Base-by-base conservation (phyloP, 2,329 filamentous ascomycete genomes). In the Pseudovirgaria hyperparasitica region DNA sequence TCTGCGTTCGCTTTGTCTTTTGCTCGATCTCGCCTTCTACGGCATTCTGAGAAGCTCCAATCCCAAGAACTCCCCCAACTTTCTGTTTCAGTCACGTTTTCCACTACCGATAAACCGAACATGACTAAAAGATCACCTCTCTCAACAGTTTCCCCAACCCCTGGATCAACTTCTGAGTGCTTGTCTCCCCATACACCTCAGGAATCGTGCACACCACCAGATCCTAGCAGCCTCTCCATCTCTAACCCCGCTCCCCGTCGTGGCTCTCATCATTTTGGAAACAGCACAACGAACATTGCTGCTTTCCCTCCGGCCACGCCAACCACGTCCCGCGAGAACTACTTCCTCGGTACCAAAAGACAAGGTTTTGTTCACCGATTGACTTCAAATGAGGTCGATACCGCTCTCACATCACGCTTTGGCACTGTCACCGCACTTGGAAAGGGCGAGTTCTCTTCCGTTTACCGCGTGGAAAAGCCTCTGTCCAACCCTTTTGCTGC, bases 381-480 rank as follows among this genome's bases (percentile, higher is more conserved):
- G 77, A 70, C 70, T n/a, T 68, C 71, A 18, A 71, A 72, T 23
- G 75, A 92, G 34, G 67, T 87, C 10, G 87, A 96, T 45, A 70
- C 73, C 13, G 72, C 70, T 27, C 59, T 94, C 27, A 72, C 71
- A 9, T 68, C 72, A 4, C 73, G 80, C 28, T 98, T 98, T 48
- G 73, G 78, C 29, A 80, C 77, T 33, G 78, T 92, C 9, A 80
- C 84, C 41, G 66, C 76, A 32, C 69, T 87, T 38, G 87, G 87
- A 25, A 76, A 76, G 33, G 90, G 90, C 31, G 87, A 94, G 50
- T 98, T 98, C 48, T 96, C 90, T 0, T 72, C 80, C 30, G 90
- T 98, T 1, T 98, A 84, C 52, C 74, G 78, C 19, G 86, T 93
- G 4, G 72, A 72, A 9, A 57, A 67, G 30, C 54, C 59, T 10